Base-by-base conservation (phyloP, 202 grass and related monocot genomes). In the Digitaria exilis region DNA sequence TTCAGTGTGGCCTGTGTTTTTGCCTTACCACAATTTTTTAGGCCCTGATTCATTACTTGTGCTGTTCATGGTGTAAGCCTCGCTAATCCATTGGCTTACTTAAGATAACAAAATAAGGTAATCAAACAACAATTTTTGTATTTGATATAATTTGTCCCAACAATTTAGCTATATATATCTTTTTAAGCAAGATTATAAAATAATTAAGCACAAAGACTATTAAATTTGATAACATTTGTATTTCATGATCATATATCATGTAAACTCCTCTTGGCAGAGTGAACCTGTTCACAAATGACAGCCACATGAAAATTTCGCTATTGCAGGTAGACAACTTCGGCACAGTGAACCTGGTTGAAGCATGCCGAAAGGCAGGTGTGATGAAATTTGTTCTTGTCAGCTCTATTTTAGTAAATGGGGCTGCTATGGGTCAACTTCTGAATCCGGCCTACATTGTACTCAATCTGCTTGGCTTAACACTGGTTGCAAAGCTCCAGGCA, bases 351-450 rank as follows among this genome's bases (percentile, higher is more conserved):
- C 83, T 91, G 17, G 91, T 88, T 63, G 88, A 94, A 88, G 88
- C 91, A 39, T 91, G 88, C 66, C 75, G 91, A 17, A 90, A 94
- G 30, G 80, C 71, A 35, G 91, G 91, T 0, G 71, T 94, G 31
- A 86, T 81, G 14, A 90, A 86, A 82, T 91, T 94, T 29, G 11
- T 94, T 34, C 91, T 90, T 34, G 15, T 94, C 18, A 90, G 91
- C 63, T 94, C 88, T 60, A 94, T 94, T 83, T 84, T 93, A 31
- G 91, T 94, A 15, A 94, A 94, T n/a, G 91, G 91, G 7, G 88
- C 91, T 2, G 85, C 86, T 2, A 91, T 94, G 86, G 88, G 92
- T 17, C 92, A 94, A 67, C 25, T 91, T 76, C 84, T 91, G 68
- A 91, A 94, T 87, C 88, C 88, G 28, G 88, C 88, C 65, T 94